phyloP scores from a whole-genome alignment of 257 asterid genomes.

The Rehmannia glutinosa region DNA sequence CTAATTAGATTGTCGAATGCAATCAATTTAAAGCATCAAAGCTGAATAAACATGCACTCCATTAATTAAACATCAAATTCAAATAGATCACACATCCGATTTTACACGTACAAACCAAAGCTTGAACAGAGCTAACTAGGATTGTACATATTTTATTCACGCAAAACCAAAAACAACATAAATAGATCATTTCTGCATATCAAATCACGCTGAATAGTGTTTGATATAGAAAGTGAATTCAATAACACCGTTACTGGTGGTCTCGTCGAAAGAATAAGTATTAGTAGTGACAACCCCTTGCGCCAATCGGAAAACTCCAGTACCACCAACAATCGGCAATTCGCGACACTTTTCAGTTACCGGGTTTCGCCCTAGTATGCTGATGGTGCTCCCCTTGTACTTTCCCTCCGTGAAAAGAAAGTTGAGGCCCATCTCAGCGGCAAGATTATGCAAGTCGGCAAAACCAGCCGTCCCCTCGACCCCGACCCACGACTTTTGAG shows the following conservation, averaged over 20 bases:
- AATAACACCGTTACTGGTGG: neutral
- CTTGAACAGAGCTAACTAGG: neutral
- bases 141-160: neutral
- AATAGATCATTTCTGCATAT: neutral
- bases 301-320: slow-evolving; percentile 28
- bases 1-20: too few species aligned
- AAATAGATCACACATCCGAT: too few species aligned
- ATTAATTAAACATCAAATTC: neutral
- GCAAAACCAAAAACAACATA: neutral
- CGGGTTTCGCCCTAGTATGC: slow-evolving; percentile 18
- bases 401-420: slow-evolving; percentile 16
- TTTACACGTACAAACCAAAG: neutral
- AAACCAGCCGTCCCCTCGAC: slow-evolving; percentile 19
- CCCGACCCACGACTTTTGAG: slow-evolving; percentile 20
- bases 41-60: too few species aligned
- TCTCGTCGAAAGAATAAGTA: neutral
- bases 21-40: too few species aligned
- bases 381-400: slow-evolving; percentile 25
- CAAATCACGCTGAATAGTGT: neutral
- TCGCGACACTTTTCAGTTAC: slow-evolving; percentile 5
- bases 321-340: slow-evolving; percentile 31
- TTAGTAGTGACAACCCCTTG: slow-evolving; percentile 15
- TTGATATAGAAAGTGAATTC: neutral
- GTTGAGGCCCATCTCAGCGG: too few species aligned
- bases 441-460: neutral